phyloP scores from a whole-genome alignment of 306 rosid species.

The Dryas alaskensis region DNA sequence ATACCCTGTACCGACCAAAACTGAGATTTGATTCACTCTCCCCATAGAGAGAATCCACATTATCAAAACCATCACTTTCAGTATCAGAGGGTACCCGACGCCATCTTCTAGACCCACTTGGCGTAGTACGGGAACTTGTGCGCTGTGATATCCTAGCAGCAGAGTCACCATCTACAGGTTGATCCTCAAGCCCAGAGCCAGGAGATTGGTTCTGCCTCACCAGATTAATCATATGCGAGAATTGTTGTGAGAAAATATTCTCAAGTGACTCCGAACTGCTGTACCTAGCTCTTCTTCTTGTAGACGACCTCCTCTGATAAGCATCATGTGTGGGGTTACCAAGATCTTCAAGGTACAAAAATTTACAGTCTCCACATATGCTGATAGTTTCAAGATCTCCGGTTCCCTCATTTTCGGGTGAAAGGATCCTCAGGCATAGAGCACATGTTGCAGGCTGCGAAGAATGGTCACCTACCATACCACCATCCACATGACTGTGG shows the following conservation, averaged over 20 bases:
- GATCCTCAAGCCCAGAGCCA: constrained; percentile 51
- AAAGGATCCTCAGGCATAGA: constrained; percentile 53
- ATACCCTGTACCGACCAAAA: constrained; percentile 49
- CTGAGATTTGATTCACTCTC: constrained; percentile 72
- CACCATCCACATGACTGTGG: constrained; percentile 20
- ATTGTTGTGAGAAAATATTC: constrained; percentile 45
- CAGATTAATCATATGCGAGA: constrained; percentile 42
- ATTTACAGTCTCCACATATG: constrained; percentile 87
- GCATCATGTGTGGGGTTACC: constrained; percentile 42
- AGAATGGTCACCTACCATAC: constrained; percentile 29
- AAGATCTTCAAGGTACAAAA: constrained; percentile 72
- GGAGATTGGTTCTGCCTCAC: constrained; percentile 46
- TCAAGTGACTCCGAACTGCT: constrained; percentile 67
- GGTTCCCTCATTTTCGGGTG: constrained; percentile 45
- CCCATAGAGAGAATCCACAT: constrained; percentile 55
- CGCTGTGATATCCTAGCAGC: constrained; percentile 43
- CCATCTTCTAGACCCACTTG: constrained; percentile 74
- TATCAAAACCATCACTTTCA: constrained; percentile 78
- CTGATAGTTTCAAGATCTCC: constrained; percentile 38
- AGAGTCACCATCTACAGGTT: constrained; percentile 42
- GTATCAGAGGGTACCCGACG: constrained; percentile 62
- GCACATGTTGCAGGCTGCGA: constrained; percentile 47
- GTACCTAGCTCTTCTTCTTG: constrained; percentile 60
- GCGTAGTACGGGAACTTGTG: constrained; percentile 61
- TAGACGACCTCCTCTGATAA: constrained; percentile 33